These are phyloP conservation scores for Camellia granthamiana DNA, from an alignment of 148 eudicot genomes.

Conservation along the genomic window DNA sequence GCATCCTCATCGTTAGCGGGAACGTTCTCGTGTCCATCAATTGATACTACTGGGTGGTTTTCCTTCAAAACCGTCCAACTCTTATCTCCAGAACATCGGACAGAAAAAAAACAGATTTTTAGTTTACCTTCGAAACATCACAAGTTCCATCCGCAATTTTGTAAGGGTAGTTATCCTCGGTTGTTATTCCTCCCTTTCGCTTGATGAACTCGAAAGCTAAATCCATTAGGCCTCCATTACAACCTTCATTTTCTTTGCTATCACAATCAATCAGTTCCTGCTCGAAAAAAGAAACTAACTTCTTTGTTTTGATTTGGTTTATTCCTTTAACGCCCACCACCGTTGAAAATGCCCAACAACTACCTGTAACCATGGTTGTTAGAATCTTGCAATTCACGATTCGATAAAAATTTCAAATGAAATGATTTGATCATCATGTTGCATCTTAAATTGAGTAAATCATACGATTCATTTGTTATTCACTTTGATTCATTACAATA, in stretches of 20 bases:
- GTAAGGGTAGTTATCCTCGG: conserved; percentile 73
- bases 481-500: no score
- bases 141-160: conserved; percentile 58
- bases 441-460: no score
- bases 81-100: no score
- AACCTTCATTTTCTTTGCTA: conserved; percentile 63
- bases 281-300: conserved; percentile 71
- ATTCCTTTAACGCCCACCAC: conserved; percentile 82
- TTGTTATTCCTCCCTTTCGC: conserved; percentile 68
- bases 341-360: conserved; percentile 98
- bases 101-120: not conserved
- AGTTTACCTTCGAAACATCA: conserved; percentile 47
- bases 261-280: conserved; percentile 95
- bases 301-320: conserved; percentile 77
- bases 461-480: no score
- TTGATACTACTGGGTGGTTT: conserved; percentile 54
- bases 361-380: conserved; percentile 42
- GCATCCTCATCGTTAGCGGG: conserved; percentile 71
- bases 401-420: no score
- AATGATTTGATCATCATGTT: no score
- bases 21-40: conserved; percentile 82
- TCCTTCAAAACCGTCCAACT: conserved; percentile 25
- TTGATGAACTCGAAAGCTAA: conserved; percentile 67
- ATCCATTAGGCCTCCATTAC: conserved; percentile 91
- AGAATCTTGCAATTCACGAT: no score